Evolutionary conservation across 2,329 filamentous ascomycete genomes (phyloP).

Genomic region (Ophiostoma triangulosporum): DNA sequence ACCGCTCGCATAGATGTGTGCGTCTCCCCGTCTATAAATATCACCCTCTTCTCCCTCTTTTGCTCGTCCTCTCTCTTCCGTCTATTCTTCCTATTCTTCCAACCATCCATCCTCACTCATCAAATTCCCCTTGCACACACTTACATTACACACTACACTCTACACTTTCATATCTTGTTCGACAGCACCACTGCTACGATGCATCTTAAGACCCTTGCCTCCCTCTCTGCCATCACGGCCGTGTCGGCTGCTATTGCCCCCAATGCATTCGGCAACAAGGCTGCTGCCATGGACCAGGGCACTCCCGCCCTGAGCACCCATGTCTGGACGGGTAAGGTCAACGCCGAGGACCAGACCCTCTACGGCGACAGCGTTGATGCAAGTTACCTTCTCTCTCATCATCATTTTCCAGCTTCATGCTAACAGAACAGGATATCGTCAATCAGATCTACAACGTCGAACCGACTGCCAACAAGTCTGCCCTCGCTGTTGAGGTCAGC

Average conservation of each 20-base stretch:
- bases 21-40: not conserved
- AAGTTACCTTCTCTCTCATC: not conserved
- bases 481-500: not conserved
- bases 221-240: not conserved
- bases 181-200: not conserved
- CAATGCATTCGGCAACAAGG: not conserved
- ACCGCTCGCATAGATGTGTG: too few relatives aligned
- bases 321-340: not conserved
- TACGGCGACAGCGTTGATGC: constrained; percentile 1
- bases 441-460: not conserved
- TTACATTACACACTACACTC: not conserved
- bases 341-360: not conserved
- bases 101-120: not conserved
- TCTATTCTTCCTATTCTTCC: not conserved
- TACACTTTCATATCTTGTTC: not conserved
- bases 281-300: not conserved
- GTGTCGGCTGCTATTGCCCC: not conserved
- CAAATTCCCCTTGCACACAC: not conserved
- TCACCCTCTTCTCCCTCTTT: not conserved
- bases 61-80: not conserved
- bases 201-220: not conserved
- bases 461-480: not conserved
- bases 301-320: not conserved
- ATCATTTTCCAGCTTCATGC: not conserved
- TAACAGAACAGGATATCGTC: not conserved